Evolutionary conservation across 257 asterid genomes (phyloP).

Genomic region (Lantana camara): DNA sequence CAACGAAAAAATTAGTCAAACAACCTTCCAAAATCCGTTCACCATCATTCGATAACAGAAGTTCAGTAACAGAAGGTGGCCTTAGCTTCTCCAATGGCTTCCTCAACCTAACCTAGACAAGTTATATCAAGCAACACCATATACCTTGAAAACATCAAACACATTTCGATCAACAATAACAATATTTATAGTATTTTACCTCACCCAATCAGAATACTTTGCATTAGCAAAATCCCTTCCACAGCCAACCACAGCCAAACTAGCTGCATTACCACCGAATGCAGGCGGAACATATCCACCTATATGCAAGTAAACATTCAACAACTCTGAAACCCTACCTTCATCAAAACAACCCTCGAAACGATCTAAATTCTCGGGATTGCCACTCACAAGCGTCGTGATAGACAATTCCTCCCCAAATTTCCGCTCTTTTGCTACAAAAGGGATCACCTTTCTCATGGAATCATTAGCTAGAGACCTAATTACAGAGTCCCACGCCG

Average conservation of each 20-base stretch:
- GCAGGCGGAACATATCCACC: conserved; percentile 63
- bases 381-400: conserved; percentile 75
- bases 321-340: conserved; percentile 39
- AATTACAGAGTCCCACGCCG: conserved; percentile 58
- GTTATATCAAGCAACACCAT: conserved; percentile 25
- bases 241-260: conserved; percentile 75
- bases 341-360: conserved; percentile 41
- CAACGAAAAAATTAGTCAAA: conserved; percentile 75
- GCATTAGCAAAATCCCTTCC: conserved; percentile 86
- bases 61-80: conserved; percentile 82
- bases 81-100: conserved; percentile 82
- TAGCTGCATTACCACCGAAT: conserved; percentile 67
- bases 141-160: conserved; percentile 22
- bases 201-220: conserved; percentile 87
- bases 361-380: conserved; percentile 39
- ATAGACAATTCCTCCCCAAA: conserved; percentile 68
- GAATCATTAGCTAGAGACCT: conserved; percentile 61
- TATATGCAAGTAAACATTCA: conserved; percentile 78
- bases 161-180: background rate
- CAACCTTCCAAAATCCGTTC: conserved; percentile 89
- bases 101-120: conserved; percentile 63
- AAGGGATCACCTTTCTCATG: conserved; percentile 60
- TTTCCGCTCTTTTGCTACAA: conserved; percentile 46
- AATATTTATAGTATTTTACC: conserved; percentile 43
- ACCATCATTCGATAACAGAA: conserved; percentile 77